A percentile compares a stretch with the other conserved stretches of the same genome.
Conservation (phyloP, 495 filamentous ascomycete genomes). For the Aspergillus funiculosus region DNA sequence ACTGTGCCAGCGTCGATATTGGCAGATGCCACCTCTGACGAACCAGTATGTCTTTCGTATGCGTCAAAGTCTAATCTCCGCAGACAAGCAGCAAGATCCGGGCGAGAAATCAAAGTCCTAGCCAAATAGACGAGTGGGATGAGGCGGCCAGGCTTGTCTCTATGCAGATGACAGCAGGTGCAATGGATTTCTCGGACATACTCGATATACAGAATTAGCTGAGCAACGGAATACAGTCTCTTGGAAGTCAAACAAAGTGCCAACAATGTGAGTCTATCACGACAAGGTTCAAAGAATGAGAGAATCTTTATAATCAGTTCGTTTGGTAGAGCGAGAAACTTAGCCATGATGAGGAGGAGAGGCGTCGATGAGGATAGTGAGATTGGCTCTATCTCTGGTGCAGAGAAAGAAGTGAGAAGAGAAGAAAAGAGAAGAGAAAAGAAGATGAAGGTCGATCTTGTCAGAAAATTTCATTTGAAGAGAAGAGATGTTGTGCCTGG, state of each 20-base stretch:
- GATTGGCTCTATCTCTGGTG: no score
- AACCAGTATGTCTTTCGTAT: not conserved
- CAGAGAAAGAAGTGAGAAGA: not conserved
- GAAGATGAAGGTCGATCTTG: no score
- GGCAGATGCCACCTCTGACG: not conserved
- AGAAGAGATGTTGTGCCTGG: no score
- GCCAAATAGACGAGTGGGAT: not conserved
- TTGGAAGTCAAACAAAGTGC: constrained; percentile 7
- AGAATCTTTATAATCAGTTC: not conserved
- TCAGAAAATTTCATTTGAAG: no score
- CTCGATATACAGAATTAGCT: not conserved
- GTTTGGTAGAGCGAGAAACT: not conserved
- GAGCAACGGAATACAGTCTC: not conserved
- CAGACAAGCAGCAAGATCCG: constrained; percentile 1
- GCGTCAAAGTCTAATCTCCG: not conserved
- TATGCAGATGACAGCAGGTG: not conserved
- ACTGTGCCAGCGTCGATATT: not conserved
- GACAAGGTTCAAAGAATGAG: not conserved
- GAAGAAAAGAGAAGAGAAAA: no score
- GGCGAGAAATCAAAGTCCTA: not conserved
- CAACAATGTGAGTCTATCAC: not conserved
- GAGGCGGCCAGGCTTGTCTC: not conserved
- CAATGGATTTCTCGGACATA: not conserved
- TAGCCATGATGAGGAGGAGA: not conserved
- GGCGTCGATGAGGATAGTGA: not conserved